Evolutionary conservation across 106 monocot species (phyloP), one percentile per base, ranked within the genome.

Genomic region (Dendrobium catenatum): DNA sequence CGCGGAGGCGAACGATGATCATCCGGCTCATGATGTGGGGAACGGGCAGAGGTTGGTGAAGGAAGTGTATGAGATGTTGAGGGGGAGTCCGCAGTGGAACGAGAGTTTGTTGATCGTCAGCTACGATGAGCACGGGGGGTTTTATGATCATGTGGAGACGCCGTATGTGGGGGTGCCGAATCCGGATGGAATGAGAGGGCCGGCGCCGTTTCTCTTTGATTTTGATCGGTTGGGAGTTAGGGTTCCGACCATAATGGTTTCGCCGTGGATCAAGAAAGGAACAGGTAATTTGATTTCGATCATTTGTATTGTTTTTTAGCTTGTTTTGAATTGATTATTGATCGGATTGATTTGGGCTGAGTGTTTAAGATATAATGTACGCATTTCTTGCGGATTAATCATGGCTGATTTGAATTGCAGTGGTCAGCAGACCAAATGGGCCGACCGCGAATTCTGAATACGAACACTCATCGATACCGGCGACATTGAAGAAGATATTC

Each of bases 81-180:
- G 92, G 43, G 68, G 48, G 9, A 83, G 95, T 16, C 95, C 93
- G 10, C 92, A 93, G 85, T 95, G 95, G 95, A 93, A 92, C 19
- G 59, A 88, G 82, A 90, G 76, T 33, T 77, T 93, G 44, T 20
- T 93, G 70, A 51, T 95, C 22, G 64, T 95, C 48, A 92, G 92
- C 4, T 95, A 95, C 43, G 95, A 95, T 66, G 95, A 95, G 87
- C 95, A 95, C 61, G 95, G 93, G 2, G 95, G 92, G 0, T 93
- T 95, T 82, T 95, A 84, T 26, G 95, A 95, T 51, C 95, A 95
- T 59, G 95, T 95, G 4, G 49, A 86, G 4, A 90, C 95, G 16
- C 95, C 95, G 24, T 86, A 77, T 47, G 43, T 13, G 5, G 95
- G 95, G 16, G 90, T 95, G 17, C 95, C 93, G 2, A 92, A 68